A percentile compares a stretch with the other conserved stretches of the same genome.
Evolutionary conservation across 108 stramenopile genomes (phyloP).

Genomic region (Conticribra weissflogii): DNA sequence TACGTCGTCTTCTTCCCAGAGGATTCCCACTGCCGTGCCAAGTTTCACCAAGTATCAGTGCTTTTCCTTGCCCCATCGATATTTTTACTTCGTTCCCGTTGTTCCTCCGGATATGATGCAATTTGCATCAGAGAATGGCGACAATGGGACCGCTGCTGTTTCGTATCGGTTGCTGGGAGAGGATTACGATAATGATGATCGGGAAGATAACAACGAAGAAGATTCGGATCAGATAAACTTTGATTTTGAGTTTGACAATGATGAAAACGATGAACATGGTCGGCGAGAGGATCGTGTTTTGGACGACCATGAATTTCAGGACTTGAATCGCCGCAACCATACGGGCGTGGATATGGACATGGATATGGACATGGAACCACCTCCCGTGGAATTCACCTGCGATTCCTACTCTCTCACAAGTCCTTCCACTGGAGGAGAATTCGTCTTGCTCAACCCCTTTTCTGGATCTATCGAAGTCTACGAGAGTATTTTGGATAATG

Average conservation of each 20-base stretch:
- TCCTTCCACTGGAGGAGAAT: slow-evolving; percentile 44
- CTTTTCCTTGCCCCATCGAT: slow-evolving; percentile 48
- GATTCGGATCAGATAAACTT: background rate
- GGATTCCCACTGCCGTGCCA: background rate
- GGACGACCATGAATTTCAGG: slow-evolving; percentile 16
- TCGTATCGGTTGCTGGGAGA: background rate
- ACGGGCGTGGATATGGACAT: background rate
- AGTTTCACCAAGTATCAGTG: slow-evolving; percentile 6
- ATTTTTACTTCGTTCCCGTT: slow-evolving; percentile 61
- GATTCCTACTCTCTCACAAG: slow-evolving; percentile 55
- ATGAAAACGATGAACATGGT: no score
- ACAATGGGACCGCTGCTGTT: slow-evolving; percentile 10
- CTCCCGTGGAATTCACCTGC: slow-evolving; percentile 68
- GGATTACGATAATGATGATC: slow-evolving; percentile 6
- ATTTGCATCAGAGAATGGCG: no score
- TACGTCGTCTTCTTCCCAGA: background rate
- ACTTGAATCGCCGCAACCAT: no score
- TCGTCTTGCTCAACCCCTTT: slow-evolving; percentile 64
- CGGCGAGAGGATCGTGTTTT: slow-evolving; percentile 26
- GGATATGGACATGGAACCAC: slow-evolving; percentile 41
- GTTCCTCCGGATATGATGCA: slow-evolving; percentile 42
- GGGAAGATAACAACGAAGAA: slow-evolving; percentile 7
- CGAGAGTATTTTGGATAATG: slow-evolving; percentile 39
- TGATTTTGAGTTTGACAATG: background rate
- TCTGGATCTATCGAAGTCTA: slow-evolving; percentile 50